These are phyloP conservation scores for Fonsecaea monophora DNA, from an alignment of 2,329 filamentous ascomycete genomes.

Conservation along the genomic window DNA sequence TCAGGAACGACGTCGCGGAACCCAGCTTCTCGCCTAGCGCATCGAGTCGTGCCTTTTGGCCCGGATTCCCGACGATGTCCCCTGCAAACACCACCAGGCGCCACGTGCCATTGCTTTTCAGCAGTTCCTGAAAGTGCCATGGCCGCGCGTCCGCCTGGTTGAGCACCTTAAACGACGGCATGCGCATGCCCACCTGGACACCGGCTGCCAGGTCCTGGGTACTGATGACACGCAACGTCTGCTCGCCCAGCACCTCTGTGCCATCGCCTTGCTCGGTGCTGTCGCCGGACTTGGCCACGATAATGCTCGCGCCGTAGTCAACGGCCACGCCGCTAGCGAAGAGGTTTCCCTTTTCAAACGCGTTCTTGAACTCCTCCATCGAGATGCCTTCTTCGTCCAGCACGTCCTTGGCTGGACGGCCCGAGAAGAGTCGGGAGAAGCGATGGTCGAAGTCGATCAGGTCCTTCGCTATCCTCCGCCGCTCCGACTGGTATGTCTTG, in stretches of 20 bases:
- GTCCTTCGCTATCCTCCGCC: constrained; percentile 67
- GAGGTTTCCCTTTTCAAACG: constrained; percentile 65
- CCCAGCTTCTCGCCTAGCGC: constrained; percentile 56
- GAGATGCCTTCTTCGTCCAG: constrained; percentile 67
- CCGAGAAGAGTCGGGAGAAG: constrained; percentile 63
- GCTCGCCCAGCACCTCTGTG: constrained; percentile 49
- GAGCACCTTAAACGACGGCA: constrained; percentile 47
- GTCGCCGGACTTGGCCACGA: constrained; percentile 62
- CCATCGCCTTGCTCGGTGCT: constrained; percentile 56
- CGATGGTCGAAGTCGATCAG: constrained; percentile 69
- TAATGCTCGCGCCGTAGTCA: constrained; percentile 63
- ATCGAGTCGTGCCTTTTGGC: constrained; percentile 44
- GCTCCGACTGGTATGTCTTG: constrained; percentile 61
- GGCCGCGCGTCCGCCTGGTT: constrained; percentile 49
- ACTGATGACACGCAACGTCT: constrained; percentile 32
- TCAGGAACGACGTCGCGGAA: constrained; percentile 51
- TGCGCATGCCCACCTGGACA: constrained; percentile 46
- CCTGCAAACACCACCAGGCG: constrained; percentile 64
- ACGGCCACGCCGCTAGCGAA: constrained; percentile 66
- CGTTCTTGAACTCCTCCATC: constrained; percentile 68
- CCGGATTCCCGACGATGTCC: constrained; percentile 53
- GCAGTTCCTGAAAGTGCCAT: constrained; percentile 48
- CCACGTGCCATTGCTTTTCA: constrained; percentile 50
- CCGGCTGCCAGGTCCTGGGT: constrained; percentile 34
- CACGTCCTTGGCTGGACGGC: constrained; percentile 64